Evolutionary conservation across 2,329 filamentous ascomycete genomes (phyloP).

Genomic region (Diaporthe sp.): DNA sequence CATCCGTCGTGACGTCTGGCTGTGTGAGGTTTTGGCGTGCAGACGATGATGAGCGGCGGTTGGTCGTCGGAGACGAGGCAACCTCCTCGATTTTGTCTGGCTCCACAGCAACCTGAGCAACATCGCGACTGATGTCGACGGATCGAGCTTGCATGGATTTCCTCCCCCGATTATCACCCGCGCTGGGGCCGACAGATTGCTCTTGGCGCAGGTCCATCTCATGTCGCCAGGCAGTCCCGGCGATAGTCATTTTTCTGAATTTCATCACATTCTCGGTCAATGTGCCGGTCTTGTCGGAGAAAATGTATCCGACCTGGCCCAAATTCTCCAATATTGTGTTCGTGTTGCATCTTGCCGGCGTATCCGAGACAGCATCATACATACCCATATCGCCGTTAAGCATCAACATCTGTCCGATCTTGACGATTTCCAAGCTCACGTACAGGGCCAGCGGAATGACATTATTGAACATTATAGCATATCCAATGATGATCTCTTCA

Average conservation of each 20-base stretch:
- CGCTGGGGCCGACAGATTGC: slow-evolving; percentile 16
- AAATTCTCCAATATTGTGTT: slow-evolving; percentile 96
- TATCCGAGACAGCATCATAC: slow-evolving; percentile 88
- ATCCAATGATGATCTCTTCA: slow-evolving; percentile 87
- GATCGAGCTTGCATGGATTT: slow-evolving; percentile 46
- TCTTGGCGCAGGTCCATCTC: slow-evolving; percentile 74
- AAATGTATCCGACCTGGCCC: slow-evolving; percentile 89
- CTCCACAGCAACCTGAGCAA: slow-evolving; percentile 33
- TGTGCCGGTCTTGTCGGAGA: slow-evolving; percentile 95
- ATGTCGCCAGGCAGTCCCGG: slow-evolving; percentile 90
- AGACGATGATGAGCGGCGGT: slow-evolving; percentile 60
- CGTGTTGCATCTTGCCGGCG: slow-evolving; percentile 89
- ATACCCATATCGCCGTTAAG: slow-evolving; percentile 87
- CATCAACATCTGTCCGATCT: slow-evolving; percentile 82
- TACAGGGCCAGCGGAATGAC: slow-evolving; percentile 93
- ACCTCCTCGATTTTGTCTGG: slow-evolving; percentile 39
- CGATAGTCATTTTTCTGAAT: slow-evolving; percentile 91
- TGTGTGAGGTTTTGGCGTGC: slow-evolving; percentile 63
- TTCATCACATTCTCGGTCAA: slow-evolving; percentile 96
- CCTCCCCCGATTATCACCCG: slow-evolving; percentile 40
- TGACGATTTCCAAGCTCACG: slow-evolving; percentile 89
- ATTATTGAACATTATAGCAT: slow-evolving; percentile 97
- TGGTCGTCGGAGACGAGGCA: slow-evolving; percentile 48
- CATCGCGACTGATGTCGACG: not conserved
- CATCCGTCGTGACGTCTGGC: slow-evolving; percentile 73